These are phyloP conservation scores for Myochromella boudieri DNA, from an alignment of 768 basidiomycete genomes.

Conservation along the genomic window DNA sequence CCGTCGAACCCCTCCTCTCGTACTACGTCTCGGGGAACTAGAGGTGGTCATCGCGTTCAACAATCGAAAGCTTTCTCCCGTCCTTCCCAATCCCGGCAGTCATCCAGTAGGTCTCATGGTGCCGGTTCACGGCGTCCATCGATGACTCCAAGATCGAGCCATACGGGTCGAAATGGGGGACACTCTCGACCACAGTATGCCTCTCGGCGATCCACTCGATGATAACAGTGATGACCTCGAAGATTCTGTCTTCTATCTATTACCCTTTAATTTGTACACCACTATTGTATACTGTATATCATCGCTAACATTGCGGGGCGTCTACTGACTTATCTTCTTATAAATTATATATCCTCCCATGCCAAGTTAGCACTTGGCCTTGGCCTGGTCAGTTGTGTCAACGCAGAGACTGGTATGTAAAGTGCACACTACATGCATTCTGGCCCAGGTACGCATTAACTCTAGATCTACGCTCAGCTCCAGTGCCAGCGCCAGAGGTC, in stretches of 20 bases:
- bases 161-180: constrained; percentile 5
- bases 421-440: no score
- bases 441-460: no score
- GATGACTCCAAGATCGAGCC: constrained; percentile 10
- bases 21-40: constrained; percentile 1
- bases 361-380: background rate
- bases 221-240: constrained; percentile 3
- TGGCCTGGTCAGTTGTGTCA: no score
- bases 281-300: background rate
- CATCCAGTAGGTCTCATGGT: constrained; percentile 8
- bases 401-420: no score
- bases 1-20: constrained; percentile 12
- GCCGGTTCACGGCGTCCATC: constrained; percentile 9
- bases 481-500: no score
- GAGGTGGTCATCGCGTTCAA: constrained; percentile 7
- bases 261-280: background rate
- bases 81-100: constrained; percentile 12
- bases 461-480: no score
- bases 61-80: constrained; percentile 11
- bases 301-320: background rate
- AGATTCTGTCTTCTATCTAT: constrained; percentile 2
- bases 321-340: background rate
- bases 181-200: constrained; percentile 8
- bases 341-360: background rate
- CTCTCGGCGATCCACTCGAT: constrained; percentile 11